Base-by-base conservation (phyloP, 2,329 filamentous ascomycete genomes). In the Colletotrichum sojae region DNA sequence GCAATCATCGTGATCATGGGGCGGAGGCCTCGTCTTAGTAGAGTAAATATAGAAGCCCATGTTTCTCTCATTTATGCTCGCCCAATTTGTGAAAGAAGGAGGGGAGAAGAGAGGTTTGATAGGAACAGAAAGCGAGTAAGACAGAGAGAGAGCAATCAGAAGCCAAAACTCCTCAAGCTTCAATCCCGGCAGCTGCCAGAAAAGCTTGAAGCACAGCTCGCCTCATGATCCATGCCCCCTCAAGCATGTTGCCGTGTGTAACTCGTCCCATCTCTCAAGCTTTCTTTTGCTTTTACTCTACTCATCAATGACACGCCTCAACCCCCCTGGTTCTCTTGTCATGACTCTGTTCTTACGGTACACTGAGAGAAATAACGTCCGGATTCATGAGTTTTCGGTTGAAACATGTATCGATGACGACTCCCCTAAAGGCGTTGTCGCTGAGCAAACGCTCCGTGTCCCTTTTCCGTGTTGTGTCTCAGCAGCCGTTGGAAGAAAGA, bases 191-290 rank as follows among this genome's bases (percentile, higher is more conserved):
- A 54, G 36, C 64, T 51, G 20, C 40, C 58, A 45, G 39, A 9
- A 57, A 43, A 48, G 53, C 54, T 49, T 48, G 60, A n/a, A 20
- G 58, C 57, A 63, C 36, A 52, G 52, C 64, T 46, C 64, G 54
- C 53, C 18, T n/a, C 46, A 64, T 22, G 61, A 54, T 49, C 53
- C 59, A 56, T 67, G 59, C 45, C 48, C 49, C 16, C 4, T 25
- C 22, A 25, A 25, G 22, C 5, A 25, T 25, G 22, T 25, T 15
- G 15, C 13, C 18, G 16, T 46, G 18, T 22, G 53, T 45, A n/a
- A 36, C 18, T 56, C 43, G 18, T 56, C 53, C 36, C n/a, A 56
- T 43, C 53, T 43, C 53, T 56, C 18, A 45, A 45, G 36, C 53
- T 45, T 22, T 43, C 5, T 10, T 25, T 16, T 18, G n/a, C 18